Base-by-base conservation (phyloP, 257 asterid genomes). In the Nicotiana knightiana region DNA sequence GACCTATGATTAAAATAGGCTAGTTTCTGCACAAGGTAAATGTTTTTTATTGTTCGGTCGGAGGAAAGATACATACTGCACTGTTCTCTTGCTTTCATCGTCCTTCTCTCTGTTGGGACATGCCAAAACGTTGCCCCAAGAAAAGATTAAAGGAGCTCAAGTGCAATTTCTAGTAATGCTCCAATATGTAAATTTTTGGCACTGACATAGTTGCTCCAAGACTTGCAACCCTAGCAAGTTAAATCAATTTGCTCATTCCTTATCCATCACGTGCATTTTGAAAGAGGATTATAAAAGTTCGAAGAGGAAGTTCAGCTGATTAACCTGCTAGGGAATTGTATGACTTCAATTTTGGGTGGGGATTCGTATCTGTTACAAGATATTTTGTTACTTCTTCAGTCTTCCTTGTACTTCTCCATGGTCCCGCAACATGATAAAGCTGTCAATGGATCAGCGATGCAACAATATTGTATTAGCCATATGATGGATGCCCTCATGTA, bases 1-100 rank as follows among this genome's bases (percentile, higher is more conserved):
- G 78, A 85, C 66, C 77, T 55, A 66, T 81, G 51, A 65, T 66
- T 82, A 82, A 68, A 80, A 63, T 85, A 30, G 85, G 86, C 87
- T 87, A 76, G 81, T 81, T 81, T 59, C 51, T 85, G 76, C 46
- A 76, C 84, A 66, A 71, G 80, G 77, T 83, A 77, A 76, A 26
- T 66, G 9, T 24, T 28, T 37, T 65, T 62, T 51, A 43, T 54
- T 64, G 53, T 55, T 75, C 76, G 61, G 70, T 73, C 59, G 2
- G 15, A 80, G 37, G 51, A 67, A 71, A 76, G 37, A 24, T 55
- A 54, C 77, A 18, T 46, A 54, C 77, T 28, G 13, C 65, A 48
- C 15, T 51, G 26, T 11, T 15, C 5, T 21, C 13, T 51, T 51
- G 79, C 46, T 24, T 73, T 73, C 78, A 12, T 79, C 78, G 78